phyloP scores from a whole-genome alignment of 495 filamentous ascomycete species.

The Penicillium turbatum region DNA sequence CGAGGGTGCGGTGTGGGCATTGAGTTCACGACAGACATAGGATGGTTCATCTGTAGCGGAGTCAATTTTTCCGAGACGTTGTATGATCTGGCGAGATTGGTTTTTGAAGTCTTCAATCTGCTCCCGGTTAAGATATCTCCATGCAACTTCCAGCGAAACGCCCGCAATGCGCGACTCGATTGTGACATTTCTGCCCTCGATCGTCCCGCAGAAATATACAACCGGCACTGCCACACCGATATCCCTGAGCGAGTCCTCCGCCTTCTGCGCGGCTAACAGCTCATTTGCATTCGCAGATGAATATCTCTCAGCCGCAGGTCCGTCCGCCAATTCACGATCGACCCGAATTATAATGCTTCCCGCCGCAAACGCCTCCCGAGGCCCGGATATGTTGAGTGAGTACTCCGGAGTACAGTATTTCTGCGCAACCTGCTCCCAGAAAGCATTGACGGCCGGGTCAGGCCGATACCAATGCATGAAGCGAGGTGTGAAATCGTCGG shows the following conservation, averaged over 20 bases:
- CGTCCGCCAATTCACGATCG: conserved; percentile 28
- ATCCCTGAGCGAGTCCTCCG: conserved; percentile 31
- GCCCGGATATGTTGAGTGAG: conserved; percentile 32
- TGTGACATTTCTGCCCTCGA: conserved; percentile 40
- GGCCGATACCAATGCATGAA: conserved; percentile 34
- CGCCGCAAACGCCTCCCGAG: conserved; percentile 36
- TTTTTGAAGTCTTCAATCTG: conserved; percentile 34
- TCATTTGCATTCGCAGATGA: conserved; percentile 59
- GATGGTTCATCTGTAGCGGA: conserved; percentile 28
- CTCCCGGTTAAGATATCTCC: conserved; percentile 34
- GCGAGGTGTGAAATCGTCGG: conserved; percentile 37
- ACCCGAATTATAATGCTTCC: conserved; percentile 40
- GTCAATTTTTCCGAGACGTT: conserved; percentile 27
- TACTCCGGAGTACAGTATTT: conserved; percentile 32
- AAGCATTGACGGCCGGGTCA: conserved; percentile 27
- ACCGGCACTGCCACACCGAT: conserved; percentile 37
- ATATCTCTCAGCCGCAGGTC: conserved; percentile 27
- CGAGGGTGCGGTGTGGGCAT: conserved; percentile 28
- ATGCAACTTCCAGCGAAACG: conserved; percentile 42
- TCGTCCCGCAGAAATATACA: conserved; percentile 37
- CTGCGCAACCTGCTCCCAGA: conserved; percentile 36
- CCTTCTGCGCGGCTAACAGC: conserved; percentile 36
- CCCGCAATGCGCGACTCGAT: conserved; percentile 43
- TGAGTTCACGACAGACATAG: conserved; percentile 38
- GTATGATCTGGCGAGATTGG: conserved; percentile 36